Base-by-base conservation (phyloP, 2,329 filamentous ascomycete genomes). In the Colletotrichum australisinense region DNA sequence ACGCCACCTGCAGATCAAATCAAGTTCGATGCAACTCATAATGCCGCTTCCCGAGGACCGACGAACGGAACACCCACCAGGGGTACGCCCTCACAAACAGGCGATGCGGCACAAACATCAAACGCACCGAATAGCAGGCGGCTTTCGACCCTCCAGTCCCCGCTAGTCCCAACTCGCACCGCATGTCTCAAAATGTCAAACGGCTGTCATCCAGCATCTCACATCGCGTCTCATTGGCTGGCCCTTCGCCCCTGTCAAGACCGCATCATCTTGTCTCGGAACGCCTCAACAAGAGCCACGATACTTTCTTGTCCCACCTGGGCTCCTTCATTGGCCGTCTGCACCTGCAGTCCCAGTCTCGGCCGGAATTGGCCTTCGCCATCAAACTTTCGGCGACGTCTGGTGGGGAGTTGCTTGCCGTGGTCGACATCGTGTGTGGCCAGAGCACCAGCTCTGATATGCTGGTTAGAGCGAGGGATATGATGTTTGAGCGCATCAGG, bases 291-390 rank as follows among this genome's bases (percentile, higher is more conserved):
- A 87, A 89, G 63, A 93, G 92, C 63, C 95, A 98, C 84, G 95
- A 98, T 83, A 91, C 90, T 8, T 98, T 98, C 79, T 86, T 99
- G 66, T 97, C 95, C 7, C 93, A 95, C 79, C 90, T 99, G 64
- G 96, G 94, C 63, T 97, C 95, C 5, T 98, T 98, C 81, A 96
- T 98, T 80, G 97, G 97, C 19, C 88, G 91, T 49, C 88, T 98
- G 69, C 95, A 98, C 82, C 87, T 98, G 73, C 95, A 98, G 81
- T 97, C 95, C n/a, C 93, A 97, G 75, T 97, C 95, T 8, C 93
- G 95, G 9, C 91, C 93, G 1, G 95, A 98, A 80, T 88, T 98
- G 62, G 91, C 95, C 38, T 85, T 92, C 12, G 95, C 94, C 19
- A 96, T 97, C 60, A 93, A 94, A 79, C 93, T 96, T 80, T 94